These are phyloP conservation scores for Phytophthora sojae DNA, from an alignment of 352 stramenopile species.

Conservation along the genomic window DNA sequence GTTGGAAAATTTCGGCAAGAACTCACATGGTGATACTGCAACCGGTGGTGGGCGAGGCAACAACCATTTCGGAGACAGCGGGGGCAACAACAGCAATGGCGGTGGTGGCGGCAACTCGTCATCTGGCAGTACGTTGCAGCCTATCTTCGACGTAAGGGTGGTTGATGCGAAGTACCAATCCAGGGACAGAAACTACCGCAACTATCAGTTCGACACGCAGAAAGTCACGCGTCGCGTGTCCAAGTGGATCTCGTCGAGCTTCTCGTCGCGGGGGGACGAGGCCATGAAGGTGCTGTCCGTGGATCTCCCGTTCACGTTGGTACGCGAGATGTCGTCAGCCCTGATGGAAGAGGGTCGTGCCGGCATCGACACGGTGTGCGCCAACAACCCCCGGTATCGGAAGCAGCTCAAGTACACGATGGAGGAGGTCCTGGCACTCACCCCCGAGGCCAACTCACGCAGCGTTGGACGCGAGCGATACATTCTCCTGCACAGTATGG, in stretches of 20 bases:
- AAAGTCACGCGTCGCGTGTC: slow-evolving; percentile 85
- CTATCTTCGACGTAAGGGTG: slow-evolving; percentile 81
- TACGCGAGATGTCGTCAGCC: slow-evolving; percentile 83
- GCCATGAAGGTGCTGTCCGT: slow-evolving; percentile 87
- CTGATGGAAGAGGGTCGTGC: slow-evolving; percentile 76
- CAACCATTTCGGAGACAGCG: slow-evolving; percentile 36
- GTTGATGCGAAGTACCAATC: slow-evolving; percentile 79
- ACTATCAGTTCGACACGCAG: slow-evolving; percentile 74
- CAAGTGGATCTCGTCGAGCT: slow-evolving; percentile 88
- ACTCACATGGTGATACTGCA: slow-evolving; percentile 22
- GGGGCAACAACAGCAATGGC: slow-evolving; percentile 27
- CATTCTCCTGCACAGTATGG: slow-evolving; percentile 81
- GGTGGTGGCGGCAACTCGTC: slow-evolving; percentile 16
- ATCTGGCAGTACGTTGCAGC: slow-evolving; percentile 42
- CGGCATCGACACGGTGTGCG: slow-evolving; percentile 65
- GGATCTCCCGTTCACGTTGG: slow-evolving; percentile 78
- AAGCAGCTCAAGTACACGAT: slow-evolving; percentile 86
- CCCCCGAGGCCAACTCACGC: slow-evolving; percentile 46
- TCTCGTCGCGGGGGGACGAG: slow-evolving; percentile 74
- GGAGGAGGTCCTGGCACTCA: slow-evolving; percentile 73
- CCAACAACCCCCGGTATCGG: slow-evolving; percentile 74
- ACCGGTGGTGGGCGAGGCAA: slow-evolving; percentile 32
- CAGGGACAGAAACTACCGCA: slow-evolving; percentile 53
- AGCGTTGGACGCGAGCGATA: slow-evolving; percentile 74
- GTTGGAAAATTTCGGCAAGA: slow-evolving; percentile 36